Base-by-base conservation (phyloP, 2,329 filamentous ascomycete species). In the Ophiostoma ips region DNA sequence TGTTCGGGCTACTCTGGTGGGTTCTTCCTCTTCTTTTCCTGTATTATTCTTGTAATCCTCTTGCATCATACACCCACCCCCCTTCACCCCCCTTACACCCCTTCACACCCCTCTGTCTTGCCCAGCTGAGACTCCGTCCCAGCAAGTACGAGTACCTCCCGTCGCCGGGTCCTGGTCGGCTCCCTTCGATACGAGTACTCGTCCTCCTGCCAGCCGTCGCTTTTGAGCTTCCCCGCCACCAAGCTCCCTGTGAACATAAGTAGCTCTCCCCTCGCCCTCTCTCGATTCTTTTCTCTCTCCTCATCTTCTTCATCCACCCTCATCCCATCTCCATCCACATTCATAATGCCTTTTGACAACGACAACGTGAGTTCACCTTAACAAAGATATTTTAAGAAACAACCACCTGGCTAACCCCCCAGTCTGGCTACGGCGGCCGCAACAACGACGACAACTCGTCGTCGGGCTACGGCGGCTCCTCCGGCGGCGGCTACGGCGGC, bases 371-470 rank as follows among this genome's bases (percentile, higher is more conserved):
- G 18, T 28, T 28, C 24, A 6, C 11, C 37, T 5, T n/a, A 30
- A 30, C 40, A 30, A 43, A 30, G 21, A 43, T n/a, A n/a, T n/a
- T n/a, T n/a, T n/a, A n/a, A n/a, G n/a, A n/a, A n/a, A n/a, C n/a
- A n/a, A n/a, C n/a, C n/a, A n/a, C n/a, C n/a, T n/a, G n/a, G n/a
- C 28, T 38, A 28, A 9, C 19, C 24, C 30, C 13, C 21, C 30
- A 18, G 61, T 63, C 56, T 56, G 59, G 54, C 58, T 61, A 38
- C 15, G 51, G 40, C 19, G 16, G 6, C 33, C 30, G 18, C 21
- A 10, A 13, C 11, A 11, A 37, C 18, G 5, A 48, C 9, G 21
- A 38, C 31, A 52, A 43, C 41, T 16, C 1, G 1, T 33, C 7
- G 8, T 44, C 36, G n/a, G 31, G 24, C 40, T 31, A 34, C 43